These are phyloP conservation scores for Geotrichum fermentans DNA, from an alignment of 1,139 yeast species.

Conservation along the genomic window DNA sequence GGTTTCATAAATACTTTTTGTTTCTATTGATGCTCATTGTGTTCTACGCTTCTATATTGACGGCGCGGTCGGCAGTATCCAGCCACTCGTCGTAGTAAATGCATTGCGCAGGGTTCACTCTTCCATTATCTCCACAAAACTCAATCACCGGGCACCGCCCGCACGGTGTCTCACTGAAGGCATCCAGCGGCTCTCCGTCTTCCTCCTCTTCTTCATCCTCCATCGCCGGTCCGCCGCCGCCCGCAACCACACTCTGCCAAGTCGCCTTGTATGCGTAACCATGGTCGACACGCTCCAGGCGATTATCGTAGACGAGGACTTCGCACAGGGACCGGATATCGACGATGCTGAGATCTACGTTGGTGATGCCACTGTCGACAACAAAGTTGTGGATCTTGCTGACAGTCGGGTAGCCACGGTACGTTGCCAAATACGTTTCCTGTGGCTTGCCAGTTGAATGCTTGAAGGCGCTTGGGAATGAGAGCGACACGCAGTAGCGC, in stretches of 20 bases:
- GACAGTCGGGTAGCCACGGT: conserved; percentile 63
- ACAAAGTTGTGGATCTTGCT: conserved; percentile 74
- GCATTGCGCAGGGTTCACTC: conserved; percentile 37
- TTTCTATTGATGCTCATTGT: too few species aligned
- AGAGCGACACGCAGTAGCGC: conserved; percentile 71
- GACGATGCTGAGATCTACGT: conserved; percentile 67
- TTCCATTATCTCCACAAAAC: conserved; percentile 34
- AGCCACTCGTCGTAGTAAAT: conserved; percentile 38
- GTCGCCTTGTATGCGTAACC: conserved; percentile 45
- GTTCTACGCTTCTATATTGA: too few species aligned
- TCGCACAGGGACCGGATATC: conserved; percentile 84
- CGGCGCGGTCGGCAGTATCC: conserved; percentile 1
- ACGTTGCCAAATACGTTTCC: conserved; percentile 50
- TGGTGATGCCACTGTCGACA: conserved; percentile 66
- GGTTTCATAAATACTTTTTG: too few species aligned
- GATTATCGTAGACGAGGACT: conserved; percentile 81
- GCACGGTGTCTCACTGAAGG: conserved; percentile 37
- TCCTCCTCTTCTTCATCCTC: conserved; percentile 4
- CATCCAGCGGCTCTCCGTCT: conserved; percentile 26
- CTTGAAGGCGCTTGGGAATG: conserved; percentile 51
- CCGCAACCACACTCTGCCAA: conserved; percentile 56
- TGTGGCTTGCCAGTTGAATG: conserved; percentile 26
- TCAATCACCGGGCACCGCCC: conserved; percentile 36
- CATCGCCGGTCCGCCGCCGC: conserved; percentile 48
- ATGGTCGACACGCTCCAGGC: conserved; percentile 58